phyloP scores from a whole-genome alignment of 2,329 filamentous ascomycete species.

The Xylaria sp. region DNA sequence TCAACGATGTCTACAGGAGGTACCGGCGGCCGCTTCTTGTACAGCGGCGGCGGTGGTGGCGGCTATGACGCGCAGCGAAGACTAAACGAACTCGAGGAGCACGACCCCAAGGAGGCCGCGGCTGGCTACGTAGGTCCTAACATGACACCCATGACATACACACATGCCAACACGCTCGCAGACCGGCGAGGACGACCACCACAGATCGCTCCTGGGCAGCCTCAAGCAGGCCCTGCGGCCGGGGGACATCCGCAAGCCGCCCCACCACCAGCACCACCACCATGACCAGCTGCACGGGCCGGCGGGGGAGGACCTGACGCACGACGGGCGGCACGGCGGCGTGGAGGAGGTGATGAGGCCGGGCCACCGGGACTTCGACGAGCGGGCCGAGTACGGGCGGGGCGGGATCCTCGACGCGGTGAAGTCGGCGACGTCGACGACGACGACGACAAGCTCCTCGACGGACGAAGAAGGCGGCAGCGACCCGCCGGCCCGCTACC shows the following conservation, averaged over 20 bases:
- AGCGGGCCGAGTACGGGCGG: not conserved
- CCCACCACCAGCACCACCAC: too few species aligned
- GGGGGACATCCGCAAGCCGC: slow-evolving; percentile 14
- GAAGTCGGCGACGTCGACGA: too few species aligned
- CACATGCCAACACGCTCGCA: not conserved
- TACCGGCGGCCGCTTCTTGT: slow-evolving; percentile 16
- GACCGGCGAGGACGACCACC: slow-evolving; percentile 7
- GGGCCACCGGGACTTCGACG: slow-evolving; percentile 18
- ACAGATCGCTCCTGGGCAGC: slow-evolving; percentile 15
- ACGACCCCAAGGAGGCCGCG: slow-evolving; percentile 19
- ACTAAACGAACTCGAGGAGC: slow-evolving; percentile 17
- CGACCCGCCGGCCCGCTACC: too few species aligned
- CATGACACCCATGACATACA: not conserved
- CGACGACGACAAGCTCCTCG: too few species aligned
- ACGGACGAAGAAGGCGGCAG: too few species aligned
- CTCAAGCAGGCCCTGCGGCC: slow-evolving; percentile 24
- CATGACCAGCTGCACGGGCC: slow-evolving; percentile 7
- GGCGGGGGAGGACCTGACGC: slow-evolving; percentile 11
- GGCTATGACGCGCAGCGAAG: slow-evolving; percentile 7
- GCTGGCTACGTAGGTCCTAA: slow-evolving; percentile 19
- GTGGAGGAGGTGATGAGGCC: slow-evolving; percentile 19
- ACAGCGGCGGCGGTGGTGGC: slow-evolving; percentile 12
- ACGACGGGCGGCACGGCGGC: slow-evolving; percentile 18
- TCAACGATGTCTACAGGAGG: slow-evolving; percentile 22
- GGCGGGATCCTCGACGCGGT: too few species aligned